phyloP scores from a whole-genome alignment of 2,329 filamentous ascomycete genomes.

The Paraconiothyrium brasiliense region DNA sequence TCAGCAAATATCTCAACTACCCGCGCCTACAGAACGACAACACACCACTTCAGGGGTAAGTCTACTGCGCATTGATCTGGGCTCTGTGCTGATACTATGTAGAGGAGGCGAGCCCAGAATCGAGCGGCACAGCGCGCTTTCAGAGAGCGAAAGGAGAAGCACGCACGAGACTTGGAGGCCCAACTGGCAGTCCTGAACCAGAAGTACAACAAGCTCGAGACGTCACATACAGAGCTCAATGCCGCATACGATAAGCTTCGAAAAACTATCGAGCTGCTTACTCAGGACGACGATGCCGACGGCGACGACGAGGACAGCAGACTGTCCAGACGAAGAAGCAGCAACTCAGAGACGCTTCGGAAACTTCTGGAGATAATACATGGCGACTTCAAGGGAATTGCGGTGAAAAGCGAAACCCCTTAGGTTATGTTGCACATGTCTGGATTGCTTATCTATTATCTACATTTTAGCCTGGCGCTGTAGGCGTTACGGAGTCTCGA shows the following conservation, averaged over 20 bases:
- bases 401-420: constrained; percentile 35
- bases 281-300: constrained; percentile 45
- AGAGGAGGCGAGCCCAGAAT: constrained; percentile 69
- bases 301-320: constrained; percentile 39
- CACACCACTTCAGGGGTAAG: constrained; percentile 52
- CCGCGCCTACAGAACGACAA: constrained; percentile 40
- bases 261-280: constrained; percentile 51
- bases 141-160: constrained; percentile 70
- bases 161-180: constrained; percentile 70
- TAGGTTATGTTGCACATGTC: constrained; percentile 15
- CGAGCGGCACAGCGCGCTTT: constrained; percentile 70
- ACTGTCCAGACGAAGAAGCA: constrained; percentile 32
- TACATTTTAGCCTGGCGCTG: constrained; percentile 25
- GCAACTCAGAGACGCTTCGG: constrained; percentile 47
- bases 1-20: constrained; percentile 26
- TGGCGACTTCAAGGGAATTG: constrained; percentile 44
- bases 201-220: constrained; percentile 64
- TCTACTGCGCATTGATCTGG: background rate
- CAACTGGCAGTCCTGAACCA: constrained; percentile 64
- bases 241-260: constrained; percentile 52
- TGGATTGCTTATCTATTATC: constrained; percentile 24
- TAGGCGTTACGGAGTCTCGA: constrained; percentile 22
- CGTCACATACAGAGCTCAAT: constrained; percentile 59
- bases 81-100: constrained; percentile 22
- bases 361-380: constrained; percentile 52